Conservation (phyloP, 1,284 basidiomycete genomes). For the Rhodotorula sp. region DNA sequence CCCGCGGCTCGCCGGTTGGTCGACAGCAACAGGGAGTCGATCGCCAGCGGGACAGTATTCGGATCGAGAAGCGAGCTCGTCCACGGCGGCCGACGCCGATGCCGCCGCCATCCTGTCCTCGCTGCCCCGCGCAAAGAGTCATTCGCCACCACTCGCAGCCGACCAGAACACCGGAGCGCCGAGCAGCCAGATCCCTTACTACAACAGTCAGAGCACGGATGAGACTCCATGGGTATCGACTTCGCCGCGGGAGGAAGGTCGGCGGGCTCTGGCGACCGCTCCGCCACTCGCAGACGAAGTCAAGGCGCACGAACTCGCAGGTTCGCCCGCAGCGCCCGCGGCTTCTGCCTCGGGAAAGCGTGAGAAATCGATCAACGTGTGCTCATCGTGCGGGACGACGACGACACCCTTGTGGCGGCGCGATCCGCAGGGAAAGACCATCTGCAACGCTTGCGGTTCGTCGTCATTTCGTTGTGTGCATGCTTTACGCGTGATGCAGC, state of each 20-base stretch:
- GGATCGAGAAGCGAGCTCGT: not conserved
- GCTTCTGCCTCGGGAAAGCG: constrained; percentile 7
- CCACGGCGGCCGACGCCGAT: constrained; percentile 3
- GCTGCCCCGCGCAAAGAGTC: constrained; percentile 5
- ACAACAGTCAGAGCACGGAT: constrained; percentile 1
- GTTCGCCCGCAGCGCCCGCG: not conserved
- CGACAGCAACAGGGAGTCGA: not conserved
- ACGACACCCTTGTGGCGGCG: constrained; percentile 90
- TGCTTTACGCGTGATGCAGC: not conserved
- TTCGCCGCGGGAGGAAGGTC: too few species aligned
- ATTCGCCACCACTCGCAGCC: constrained; percentile 1
- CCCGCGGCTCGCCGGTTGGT: constrained; percentile 3
- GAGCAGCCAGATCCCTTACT: not conserved
- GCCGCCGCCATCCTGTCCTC: constrained; percentile 22
- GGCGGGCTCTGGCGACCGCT: not conserved
- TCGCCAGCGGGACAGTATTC: not conserved
- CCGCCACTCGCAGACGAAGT: not conserved
- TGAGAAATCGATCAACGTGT: constrained; percentile 53
- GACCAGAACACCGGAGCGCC: not conserved
- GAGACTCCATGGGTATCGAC: not conserved
- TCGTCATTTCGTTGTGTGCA: constrained; percentile 31
- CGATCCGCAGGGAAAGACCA: constrained; percentile 82
- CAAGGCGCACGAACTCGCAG: not conserved
- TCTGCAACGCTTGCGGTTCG: constrained; percentile 84
- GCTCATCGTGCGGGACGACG: constrained; percentile 87